phyloP scores from a whole-genome alignment of 1,284 basidiomycete genomes.

The Sporisorium iseilematis-ciliati region DNA sequence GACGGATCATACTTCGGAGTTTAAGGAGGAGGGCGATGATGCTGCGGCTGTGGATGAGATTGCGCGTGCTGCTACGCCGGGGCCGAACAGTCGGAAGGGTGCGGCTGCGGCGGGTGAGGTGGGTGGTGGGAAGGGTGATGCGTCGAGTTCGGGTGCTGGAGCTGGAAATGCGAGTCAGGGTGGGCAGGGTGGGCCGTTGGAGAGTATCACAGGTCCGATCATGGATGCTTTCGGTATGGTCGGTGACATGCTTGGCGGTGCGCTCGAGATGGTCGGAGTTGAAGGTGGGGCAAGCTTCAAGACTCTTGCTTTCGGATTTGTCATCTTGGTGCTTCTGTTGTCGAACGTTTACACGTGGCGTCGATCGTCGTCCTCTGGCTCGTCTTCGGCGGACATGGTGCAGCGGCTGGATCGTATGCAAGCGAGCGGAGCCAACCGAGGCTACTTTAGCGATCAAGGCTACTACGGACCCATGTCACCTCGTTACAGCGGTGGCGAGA shows the following conservation, averaged over 20 bases:
- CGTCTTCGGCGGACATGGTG: conserved; percentile 14
- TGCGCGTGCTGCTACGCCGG: conserved; percentile 51
- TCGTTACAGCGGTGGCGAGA: neutral
- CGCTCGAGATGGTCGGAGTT: conserved; percentile 39
- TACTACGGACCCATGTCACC: conserved; percentile 36
- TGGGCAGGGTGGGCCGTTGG: conserved; percentile 17
- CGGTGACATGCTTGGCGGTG: conserved; percentile 45
- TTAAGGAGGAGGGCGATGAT: conserved; percentile 83
- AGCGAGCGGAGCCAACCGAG: conserved; percentile 30
- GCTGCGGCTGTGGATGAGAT: conserved; percentile 65
- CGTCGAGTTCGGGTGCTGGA: conserved; percentile 5
- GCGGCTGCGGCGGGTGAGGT: conserved; percentile 24
- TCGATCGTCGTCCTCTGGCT: conserved; percentile 1
- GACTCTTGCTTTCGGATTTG: conserved; percentile 52
- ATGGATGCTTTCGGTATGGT: conserved; percentile 45
- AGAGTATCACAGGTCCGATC: conserved; percentile 13
- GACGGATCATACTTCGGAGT: conserved; percentile 86
- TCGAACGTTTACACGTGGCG: conserved; percentile 66
- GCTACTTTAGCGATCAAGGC: conserved; percentile 38
- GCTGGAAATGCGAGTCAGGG: neutral
- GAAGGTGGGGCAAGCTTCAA: conserved; percentile 38
- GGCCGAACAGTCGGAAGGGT: conserved; percentile 25
- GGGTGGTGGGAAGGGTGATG: conserved; percentile 3
- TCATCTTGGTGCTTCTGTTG: conserved; percentile 68
- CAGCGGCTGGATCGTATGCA: conserved; percentile 31